Base-by-base conservation (phyloP, 768 basidiomycete genomes). In the Lentinula guzmanii region DNA sequence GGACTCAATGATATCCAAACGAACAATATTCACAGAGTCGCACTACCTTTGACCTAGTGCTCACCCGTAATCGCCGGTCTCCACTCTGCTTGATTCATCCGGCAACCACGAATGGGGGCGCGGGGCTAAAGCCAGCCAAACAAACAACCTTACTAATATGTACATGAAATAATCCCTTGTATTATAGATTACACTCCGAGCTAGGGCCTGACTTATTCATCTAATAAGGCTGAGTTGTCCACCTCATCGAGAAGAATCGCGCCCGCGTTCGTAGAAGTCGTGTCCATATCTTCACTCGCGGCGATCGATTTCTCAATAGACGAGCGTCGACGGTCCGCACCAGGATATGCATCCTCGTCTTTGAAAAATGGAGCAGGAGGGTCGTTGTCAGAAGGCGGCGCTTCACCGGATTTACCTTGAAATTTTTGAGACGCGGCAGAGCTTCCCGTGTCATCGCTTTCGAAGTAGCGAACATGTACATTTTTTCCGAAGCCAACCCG, bases 401-500 rank as follows among this genome's bases (percentile, higher is more conserved):
- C 67, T 11, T 68, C 65, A 11, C 66, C 48, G 11, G 70, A 68
- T 11, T 67, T 65, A 3, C 66, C 65, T 31, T 79, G 76, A 1
- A 83, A 81, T 5, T 79, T 77, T 56, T 79, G 76, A 7, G 84
- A 77, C 5, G 82, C 79, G n/a, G 67, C 70, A 31, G 73, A 74
- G 67, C 74, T 83, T 65, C 74, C 79, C 16, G 77, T 78, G 58
- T 82, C 78, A 62, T 80, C 74, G 5, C 72, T 74, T 39, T 77
- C 78, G 67, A 90, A 89, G 55, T 89, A 69, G 48, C 87, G 84
- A 11, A 93, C 86, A 65, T 84, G 79, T 1, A 87, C 84, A 65
- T 83, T 80, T 51, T 80, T 78, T 31, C 86, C 87, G 61, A 91
- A 93, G 72, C 90, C 91, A 68, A 93, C 91, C 39, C 91, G 85